phyloP scores from a whole-genome alignment of 2,329 filamentous ascomycete genomes.

The Verticillium tricorpus region DNA sequence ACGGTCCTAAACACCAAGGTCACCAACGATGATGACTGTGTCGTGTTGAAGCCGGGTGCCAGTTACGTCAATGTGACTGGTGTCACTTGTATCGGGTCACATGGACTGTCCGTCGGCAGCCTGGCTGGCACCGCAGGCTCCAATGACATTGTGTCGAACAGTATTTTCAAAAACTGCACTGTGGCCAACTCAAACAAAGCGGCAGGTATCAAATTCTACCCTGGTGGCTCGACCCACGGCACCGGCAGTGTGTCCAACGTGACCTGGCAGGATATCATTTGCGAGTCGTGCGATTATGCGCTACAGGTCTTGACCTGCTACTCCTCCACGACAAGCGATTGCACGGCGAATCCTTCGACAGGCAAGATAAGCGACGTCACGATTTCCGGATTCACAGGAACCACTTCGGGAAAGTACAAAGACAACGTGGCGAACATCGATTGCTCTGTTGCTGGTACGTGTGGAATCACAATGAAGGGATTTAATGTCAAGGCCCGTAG shows the following conservation, averaged over 20 bases:
- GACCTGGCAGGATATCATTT: constrained; percentile 30
- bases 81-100: constrained; percentile 39
- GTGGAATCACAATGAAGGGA: constrained; percentile 25
- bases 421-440: constrained; percentile 29
- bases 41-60: constrained; percentile 37
- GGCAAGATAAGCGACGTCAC: constrained; percentile 27
- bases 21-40: constrained; percentile 38
- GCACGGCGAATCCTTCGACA: constrained; percentile 25
- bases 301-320: constrained; percentile 43
- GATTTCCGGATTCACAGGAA: constrained; percentile 31
- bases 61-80: constrained; percentile 32
- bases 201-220: constrained; percentile 41
- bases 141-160: constrained; percentile 36
- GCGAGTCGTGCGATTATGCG: constrained; percentile 34
- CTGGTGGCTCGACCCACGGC: constrained; percentile 28
- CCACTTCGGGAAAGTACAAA: constrained; percentile 29
- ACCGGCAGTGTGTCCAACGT: constrained; percentile 34
- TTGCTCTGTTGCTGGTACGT: constrained; percentile 31
- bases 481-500: constrained; percentile 23
- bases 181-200: constrained; percentile 39
- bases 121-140: constrained; percentile 28
- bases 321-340: constrained; percentile 28
- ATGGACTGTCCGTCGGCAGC: constrained; percentile 42
- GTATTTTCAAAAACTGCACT: constrained; percentile 32
- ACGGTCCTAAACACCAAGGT: constrained; percentile 29